These are phyloP conservation scores for Globisporangium rhizosaccharum DNA, from an alignment of 352 stramenopile genomes.

Conservation along the genomic window DNA sequence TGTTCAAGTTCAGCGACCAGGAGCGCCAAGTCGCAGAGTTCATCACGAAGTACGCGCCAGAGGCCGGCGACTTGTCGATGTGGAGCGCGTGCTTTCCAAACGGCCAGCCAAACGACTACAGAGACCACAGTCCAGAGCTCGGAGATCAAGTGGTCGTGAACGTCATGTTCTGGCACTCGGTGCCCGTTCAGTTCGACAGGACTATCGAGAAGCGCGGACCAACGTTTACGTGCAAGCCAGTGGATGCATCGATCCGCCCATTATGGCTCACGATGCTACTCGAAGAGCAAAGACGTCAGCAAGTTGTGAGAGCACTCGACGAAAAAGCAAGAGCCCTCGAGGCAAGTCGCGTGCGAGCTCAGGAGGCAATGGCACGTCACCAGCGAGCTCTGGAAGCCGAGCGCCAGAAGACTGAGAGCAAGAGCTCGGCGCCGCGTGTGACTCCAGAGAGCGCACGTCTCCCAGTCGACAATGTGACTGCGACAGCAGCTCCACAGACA, in stretches of 20 bases:
- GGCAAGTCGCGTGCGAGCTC: no score
- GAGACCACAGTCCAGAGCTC: background rate
- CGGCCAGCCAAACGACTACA: background rate
- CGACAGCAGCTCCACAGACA: no score
- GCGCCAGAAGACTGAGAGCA: no score
- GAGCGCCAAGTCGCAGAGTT: background rate
- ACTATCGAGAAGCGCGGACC: background rate
- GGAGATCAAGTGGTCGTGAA: background rate
- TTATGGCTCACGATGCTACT: background rate
- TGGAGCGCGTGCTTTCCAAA: constrained; percentile 1
- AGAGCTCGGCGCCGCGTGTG: no score
- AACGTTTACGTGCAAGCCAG: background rate
- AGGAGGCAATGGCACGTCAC: no score
- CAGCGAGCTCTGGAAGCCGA: no score
- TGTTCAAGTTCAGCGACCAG: background rate
- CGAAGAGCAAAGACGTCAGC: no score
- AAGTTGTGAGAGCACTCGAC: no score
- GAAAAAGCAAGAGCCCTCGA: no score
- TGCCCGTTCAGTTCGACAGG: background rate
- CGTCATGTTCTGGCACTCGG: background rate
- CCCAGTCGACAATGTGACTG: no score
- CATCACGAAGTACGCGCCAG: no score
- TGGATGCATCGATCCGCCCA: background rate
- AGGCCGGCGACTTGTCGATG: background rate
- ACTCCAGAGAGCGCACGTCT: no score